Evolutionary conservation across 345 rosid species (phyloP), one percentile per base, ranked within the genome.

Genomic region (Microthlaspi erraticum): DNA sequence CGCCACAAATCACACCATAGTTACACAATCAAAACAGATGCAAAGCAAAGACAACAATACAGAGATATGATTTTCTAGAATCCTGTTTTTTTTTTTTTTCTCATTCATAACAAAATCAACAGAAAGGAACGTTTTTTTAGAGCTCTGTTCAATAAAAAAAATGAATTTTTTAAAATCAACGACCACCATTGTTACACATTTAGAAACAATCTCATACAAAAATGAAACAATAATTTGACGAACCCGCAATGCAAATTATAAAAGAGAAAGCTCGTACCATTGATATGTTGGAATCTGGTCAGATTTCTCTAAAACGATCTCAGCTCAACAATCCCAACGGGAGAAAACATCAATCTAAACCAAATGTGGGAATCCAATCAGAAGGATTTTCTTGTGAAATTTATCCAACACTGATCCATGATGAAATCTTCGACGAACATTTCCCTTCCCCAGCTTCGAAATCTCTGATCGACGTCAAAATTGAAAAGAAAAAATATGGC

Each of bases 191-290:
- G 20, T 68, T 33, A 32, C 34, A 65, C 39, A 48, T 55, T 11
- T 54, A 31, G 54, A 68, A 32, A n/a, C 26, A 19, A 13, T 6
- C 7, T 10, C 5, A 64, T 36, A 49, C 32, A 13, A 6, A 45
- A 53, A 51, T 1, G 5, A 42, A 34, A 1, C 7, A 41, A 0
- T 4, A 8, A 31, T 59, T 7, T 14, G 60, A 23, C 50, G 23
- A 14, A 42, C 60, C 7, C 9, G 0, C 3, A 60, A 60, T 59
- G 56, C 5, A 61, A 61, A 59, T 51, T 12, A 67, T 43, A 54
- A 26, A 61, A 61, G 29, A 63, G 66, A 32, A 60, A 68, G 16
- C 60, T 46, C 66, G 36, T 75, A 75, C 79, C 79, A 76, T 76
- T 32, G 11, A 48, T 29, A 16, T 4, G 60, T 54, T 16, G 31